phyloP scores from a whole-genome alignment of 2,329 filamentous ascomycete genomes.

The Fusarium denticulatum region DNA sequence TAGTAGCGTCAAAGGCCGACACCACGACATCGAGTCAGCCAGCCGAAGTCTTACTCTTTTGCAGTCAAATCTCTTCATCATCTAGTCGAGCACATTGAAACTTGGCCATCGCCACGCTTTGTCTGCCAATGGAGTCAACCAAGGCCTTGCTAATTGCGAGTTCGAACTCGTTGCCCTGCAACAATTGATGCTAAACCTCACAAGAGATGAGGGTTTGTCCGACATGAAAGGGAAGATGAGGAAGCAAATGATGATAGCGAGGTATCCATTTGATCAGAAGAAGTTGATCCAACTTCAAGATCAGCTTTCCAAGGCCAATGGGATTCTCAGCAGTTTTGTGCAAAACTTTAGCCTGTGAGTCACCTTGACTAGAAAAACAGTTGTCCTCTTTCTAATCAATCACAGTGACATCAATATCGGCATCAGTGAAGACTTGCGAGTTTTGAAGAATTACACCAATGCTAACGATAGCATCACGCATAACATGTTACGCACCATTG shows the following conservation, averaged over 20 bases:
- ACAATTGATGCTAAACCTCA: accelerated
- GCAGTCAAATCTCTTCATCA: background rate
- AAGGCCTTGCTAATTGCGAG: background rate
- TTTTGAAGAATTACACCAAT: background rate
- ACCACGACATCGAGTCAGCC: background rate
- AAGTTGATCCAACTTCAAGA: background rate
- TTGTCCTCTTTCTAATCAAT: too few relatives aligned
- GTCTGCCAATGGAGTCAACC: background rate
- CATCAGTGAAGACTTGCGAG: background rate
- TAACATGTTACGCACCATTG: background rate
- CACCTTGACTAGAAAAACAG: background rate
- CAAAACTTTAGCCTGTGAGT: background rate
- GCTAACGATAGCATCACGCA: background rate
- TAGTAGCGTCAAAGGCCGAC: background rate
- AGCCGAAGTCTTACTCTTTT: background rate
- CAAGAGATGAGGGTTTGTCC: accelerated
- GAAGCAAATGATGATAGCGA: background rate
- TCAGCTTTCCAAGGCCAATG: background rate
- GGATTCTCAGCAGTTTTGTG: background rate
- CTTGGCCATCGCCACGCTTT: background rate
- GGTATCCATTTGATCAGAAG: conserved; percentile 1
- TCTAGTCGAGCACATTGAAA: background rate
- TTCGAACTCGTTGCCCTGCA: background rate
- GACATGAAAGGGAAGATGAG: background rate
- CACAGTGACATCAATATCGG: background rate